Evolutionary conservation across 2,329 filamentous ascomycete genomes (phyloP).

Genomic region (Volutella citrinella): DNA sequence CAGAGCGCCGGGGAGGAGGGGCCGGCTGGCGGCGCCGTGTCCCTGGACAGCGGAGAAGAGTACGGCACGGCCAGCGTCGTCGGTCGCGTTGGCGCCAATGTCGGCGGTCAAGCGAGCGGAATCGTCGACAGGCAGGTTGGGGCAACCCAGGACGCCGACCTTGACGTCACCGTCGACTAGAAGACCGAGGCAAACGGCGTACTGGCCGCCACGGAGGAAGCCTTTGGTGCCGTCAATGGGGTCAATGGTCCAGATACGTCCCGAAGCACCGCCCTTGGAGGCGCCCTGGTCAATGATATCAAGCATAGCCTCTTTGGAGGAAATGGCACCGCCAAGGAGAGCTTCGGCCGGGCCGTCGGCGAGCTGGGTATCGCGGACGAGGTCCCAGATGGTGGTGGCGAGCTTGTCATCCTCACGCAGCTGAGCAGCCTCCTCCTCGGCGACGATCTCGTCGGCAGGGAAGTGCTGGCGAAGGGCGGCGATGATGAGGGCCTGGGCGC

Average conservation of each 20-base stretch:
- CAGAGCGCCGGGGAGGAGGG: slow-evolving; percentile 56
- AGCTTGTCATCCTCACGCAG: slow-evolving; percentile 70
- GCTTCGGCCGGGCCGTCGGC: slow-evolving; percentile 57
- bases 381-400: slow-evolving; percentile 70
- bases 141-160: slow-evolving; percentile 91
- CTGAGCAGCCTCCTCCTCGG: slow-evolving; percentile 86
- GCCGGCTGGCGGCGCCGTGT: slow-evolving; percentile 75
- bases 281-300: slow-evolving; percentile 65
- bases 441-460: slow-evolving; percentile 86
- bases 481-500: slow-evolving; percentile 95
- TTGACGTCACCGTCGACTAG: slow-evolving; percentile 93
- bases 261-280: slow-evolving; percentile 67
- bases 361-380: slow-evolving; percentile 72
- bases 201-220: slow-evolving; percentile 93
- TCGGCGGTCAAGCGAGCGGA: slow-evolving; percentile 55
- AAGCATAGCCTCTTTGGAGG: slow-evolving; percentile 64
- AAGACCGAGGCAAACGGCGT: slow-evolving; percentile 89
- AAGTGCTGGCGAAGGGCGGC: slow-evolving; percentile 85
- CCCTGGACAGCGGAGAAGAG: slow-evolving; percentile 82
- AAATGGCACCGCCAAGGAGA: slow-evolving; percentile 64
- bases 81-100: slow-evolving; percentile 71
- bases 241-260: slow-evolving; percentile 93
- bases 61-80: slow-evolving; percentile 78
- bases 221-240: slow-evolving; percentile 98
- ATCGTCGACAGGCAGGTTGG: slow-evolving; percentile 90